Percentiles rank a stretch among this genome's conserved stretches.
phyloP scores from a whole-genome alignment of 2,329 filamentous ascomycete species.

The Pseudocercospora musae region DNA sequence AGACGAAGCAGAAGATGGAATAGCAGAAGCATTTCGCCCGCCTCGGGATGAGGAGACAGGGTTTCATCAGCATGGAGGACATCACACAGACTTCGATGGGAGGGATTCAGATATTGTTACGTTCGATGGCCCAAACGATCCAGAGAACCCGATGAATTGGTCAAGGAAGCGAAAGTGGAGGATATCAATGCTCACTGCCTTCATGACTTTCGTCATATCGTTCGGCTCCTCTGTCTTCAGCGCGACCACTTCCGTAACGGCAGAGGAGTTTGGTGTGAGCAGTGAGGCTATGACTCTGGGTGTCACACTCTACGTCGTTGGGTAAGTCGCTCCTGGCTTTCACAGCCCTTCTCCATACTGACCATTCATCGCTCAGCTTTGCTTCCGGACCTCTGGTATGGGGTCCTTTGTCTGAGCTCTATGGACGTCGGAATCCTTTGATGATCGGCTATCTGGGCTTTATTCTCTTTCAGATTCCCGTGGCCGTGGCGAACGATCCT shows the following conservation, averaged over 20 bases:
- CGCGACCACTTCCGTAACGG: slow-evolving; percentile 11
- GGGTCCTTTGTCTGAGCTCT: slow-evolving; percentile 48
- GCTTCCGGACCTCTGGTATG: slow-evolving; percentile 29
- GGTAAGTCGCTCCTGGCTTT: background rate
- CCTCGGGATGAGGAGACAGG: slow-evolving; percentile 13
- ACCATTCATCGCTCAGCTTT: background rate
- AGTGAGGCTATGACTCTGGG: slow-evolving; percentile 23
- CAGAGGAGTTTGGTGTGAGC: slow-evolving; percentile 18
- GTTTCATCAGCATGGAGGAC: slow-evolving; percentile 15
- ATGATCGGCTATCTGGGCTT: slow-evolving; percentile 37
- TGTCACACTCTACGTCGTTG: slow-evolving; percentile 21
- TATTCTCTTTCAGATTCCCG: slow-evolving; percentile 53
- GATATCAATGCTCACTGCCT: slow-evolving; percentile 10
- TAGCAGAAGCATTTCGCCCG: slow-evolving; percentile 12
- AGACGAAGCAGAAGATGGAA: slow-evolving; percentile 10
- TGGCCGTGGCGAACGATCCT: slow-evolving; percentile 52
- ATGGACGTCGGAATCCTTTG: slow-evolving; percentile 47
- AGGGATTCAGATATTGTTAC: slow-evolving; percentile 15
- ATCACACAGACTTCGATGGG: slow-evolving; percentile 1
- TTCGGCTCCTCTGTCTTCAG: slow-evolving; percentile 45
- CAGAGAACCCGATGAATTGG: slow-evolving; percentile 49
- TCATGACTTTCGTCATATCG: slow-evolving; percentile 44
- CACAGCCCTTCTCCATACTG: too few species aligned
- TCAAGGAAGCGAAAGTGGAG: slow-evolving; percentile 38
- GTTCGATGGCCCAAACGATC: slow-evolving; percentile 32